Base-by-base conservation (phyloP, 257 asterid genomes). In the Oldenlandia corymbosa region DNA sequence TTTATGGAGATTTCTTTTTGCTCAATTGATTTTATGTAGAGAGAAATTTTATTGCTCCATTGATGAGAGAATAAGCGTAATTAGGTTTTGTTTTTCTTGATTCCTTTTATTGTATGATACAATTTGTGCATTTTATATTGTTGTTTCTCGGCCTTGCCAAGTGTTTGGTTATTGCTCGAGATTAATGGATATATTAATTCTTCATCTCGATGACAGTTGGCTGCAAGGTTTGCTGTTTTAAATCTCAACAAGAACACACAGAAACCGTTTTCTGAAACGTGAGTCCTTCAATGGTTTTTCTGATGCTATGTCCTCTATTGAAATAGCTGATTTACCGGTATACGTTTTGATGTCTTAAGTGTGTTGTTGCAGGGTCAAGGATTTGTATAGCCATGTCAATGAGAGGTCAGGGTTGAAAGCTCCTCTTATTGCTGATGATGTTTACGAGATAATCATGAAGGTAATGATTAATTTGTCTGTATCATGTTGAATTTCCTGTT, bases 201-300 rank as follows among this genome's bases (percentile, higher is more conserved):
- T 24, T 23, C 10, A 36, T 20, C 1, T 45, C 58, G 10, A 42
- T 21, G 24, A 70, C 85, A 93, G 99, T 75, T 93, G 87, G 99
- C 99, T 47, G 99, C 99, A 20, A 85, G 99, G 88, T 87, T 93
- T 83, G 97, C 96, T 13, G 97, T 93, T 69, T 93, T 97, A 10
- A 90, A 93, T 80, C 90, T 93, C 54, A 97, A 93, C 79, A 93
- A 90, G 80, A 93, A 83, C 71, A 93, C 99, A 0, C 87, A 90
- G 87, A 87, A 93, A 70, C 90, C 87, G 1, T 93, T 93, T 80
- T 93, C 99, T 11, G 99, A 93, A 70, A 87, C 99, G 99, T 90
- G 80, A 83, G 96, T 68, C 28, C 32, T 56, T 48, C n/a, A 50
- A 48, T 14, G n/a, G 36, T 2, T 43, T 30, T 32, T 39, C 23